Conservation (phyloP, 2,329 filamentous ascomycete genomes). For the Pezicula radicicola region DNA sequence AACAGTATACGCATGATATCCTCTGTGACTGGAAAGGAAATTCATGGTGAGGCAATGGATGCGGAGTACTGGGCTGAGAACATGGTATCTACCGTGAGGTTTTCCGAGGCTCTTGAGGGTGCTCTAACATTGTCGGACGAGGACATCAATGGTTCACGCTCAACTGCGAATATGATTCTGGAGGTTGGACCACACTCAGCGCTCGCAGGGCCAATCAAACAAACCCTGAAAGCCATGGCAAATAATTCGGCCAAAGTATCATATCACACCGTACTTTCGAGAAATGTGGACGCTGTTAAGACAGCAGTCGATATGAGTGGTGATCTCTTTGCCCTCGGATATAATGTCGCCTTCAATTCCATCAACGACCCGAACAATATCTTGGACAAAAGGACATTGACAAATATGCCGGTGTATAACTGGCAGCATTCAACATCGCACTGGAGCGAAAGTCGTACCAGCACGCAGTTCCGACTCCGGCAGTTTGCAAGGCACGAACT, state of each 20-base stretch:
- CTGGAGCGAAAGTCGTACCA: background rate
- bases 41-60: conserved; percentile 9
- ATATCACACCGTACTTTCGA: background rate
- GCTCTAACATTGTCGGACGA: background rate
- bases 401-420: background rate
- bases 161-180: conserved; percentile 1
- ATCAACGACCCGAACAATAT: background rate
- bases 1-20: background rate
- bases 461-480: conserved; percentile 18
- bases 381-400: background rate
- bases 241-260: background rate
- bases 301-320: background rate
- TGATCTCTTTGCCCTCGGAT: background rate
- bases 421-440: background rate
- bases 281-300: background rate
- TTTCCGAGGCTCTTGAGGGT: conserved; percentile 28
- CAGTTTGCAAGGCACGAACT: conserved; percentile 44
- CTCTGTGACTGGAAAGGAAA: background rate
- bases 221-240: conserved; percentile 14
- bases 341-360: background rate
- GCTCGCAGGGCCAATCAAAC: conserved; percentile 23
- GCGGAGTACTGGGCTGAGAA: conserved; percentile 41
- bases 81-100: conserved; percentile 39
- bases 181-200: conserved; percentile 31
- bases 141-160: background rate